Percentiles rank a stretch among this genome's conserved stretches.
Conservation (phyloP, 805 yeast species). For the Wickerhamiella bombiphila region DNA sequence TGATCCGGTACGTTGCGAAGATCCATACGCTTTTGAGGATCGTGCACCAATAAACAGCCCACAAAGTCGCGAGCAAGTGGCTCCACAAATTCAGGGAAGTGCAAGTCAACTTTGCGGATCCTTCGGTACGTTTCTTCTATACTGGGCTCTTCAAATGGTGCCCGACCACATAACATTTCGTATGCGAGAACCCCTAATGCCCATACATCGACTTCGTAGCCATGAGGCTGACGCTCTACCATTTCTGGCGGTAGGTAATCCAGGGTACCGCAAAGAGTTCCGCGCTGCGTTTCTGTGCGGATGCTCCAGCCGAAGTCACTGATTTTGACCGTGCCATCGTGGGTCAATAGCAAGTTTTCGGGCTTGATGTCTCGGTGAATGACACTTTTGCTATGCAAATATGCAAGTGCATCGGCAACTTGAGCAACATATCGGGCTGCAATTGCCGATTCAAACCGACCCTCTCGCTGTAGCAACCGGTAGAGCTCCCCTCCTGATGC, state of each 20-base stretch:
- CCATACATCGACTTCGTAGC: constrained; percentile 76
- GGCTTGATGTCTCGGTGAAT: constrained; percentile 93
- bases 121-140: constrained; percentile 59
- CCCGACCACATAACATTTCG: constrained; percentile 74
- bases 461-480: constrained; percentile 47
- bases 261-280: constrained; percentile 86
- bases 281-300: constrained; percentile 43
- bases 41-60: constrained; percentile 42
- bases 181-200: constrained; percentile 77
- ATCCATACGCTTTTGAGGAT: constrained; percentile 51
- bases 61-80: constrained; percentile 69
- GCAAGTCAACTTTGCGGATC: constrained; percentile 62
- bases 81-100: constrained; percentile 56
- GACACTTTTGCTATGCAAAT: constrained; percentile 64
- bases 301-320: constrained; percentile 98
- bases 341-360: constrained; percentile 70
- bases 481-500: constrained; percentile 79
- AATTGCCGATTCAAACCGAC: constrained; percentile 53
- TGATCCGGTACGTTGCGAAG: constrained; percentile 52
- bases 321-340: constrained; percentile 56
- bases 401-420: constrained; percentile 62
- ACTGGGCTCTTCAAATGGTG: constrained; percentile 81
- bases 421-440: constrained; percentile 71
- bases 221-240: constrained; percentile 72
- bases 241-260: constrained; percentile 94